Conservation (phyloP, 169 alveolate species). For the Plasmodium vivax region DNA sequence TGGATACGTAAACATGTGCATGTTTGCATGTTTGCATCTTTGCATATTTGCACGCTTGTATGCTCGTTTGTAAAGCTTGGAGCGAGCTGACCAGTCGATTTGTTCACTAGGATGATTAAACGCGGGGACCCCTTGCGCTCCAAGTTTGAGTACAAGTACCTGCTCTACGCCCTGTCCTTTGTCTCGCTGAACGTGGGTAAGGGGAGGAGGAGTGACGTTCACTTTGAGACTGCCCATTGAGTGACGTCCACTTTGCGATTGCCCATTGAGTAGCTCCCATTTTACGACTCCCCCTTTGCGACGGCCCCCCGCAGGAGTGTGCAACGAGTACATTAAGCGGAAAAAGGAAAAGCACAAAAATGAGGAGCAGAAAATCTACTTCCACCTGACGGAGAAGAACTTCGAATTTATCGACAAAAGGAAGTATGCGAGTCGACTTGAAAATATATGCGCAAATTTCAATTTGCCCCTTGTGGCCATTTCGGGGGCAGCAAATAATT, state of each 20-base stretch:
- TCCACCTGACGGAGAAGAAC: slow-evolving; percentile 31
- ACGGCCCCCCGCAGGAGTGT: slow-evolving; percentile 14
- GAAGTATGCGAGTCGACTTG: not conserved
- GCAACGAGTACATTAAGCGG: slow-evolving; percentile 53
- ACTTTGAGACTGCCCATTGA: too few species aligned
- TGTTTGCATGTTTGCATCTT: not conserved
- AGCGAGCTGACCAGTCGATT: not conserved
- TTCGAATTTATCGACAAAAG: slow-evolving; percentile 30
- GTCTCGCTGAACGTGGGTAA: slow-evolving; percentile 62
- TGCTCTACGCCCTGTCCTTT: slow-evolving; percentile 37
- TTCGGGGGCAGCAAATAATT: slow-evolving; percentile 26
- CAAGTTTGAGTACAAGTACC: slow-evolving; percentile 51
- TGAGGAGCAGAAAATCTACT: slow-evolving; percentile 24
- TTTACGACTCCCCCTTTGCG: not conserved
- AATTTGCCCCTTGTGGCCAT: slow-evolving; percentile 7
- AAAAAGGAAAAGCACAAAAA: slow-evolving; percentile 1
- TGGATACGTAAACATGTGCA: not conserved
- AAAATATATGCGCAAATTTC: slow-evolving; percentile 32
- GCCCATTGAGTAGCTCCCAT: too few species aligned
- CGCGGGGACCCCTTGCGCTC: slow-evolving; percentile 8
- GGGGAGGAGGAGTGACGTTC: not conserved
- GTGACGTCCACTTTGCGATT: too few species aligned
- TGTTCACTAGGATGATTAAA: slow-evolving; percentile 43
- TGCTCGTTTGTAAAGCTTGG: not conserved
- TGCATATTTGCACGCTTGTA: not conserved